These are phyloP conservation scores for Capillidium heterosporum DNA, from an alignment of 371 early-diverging fungal genomes.

Conservation along the genomic window DNA sequence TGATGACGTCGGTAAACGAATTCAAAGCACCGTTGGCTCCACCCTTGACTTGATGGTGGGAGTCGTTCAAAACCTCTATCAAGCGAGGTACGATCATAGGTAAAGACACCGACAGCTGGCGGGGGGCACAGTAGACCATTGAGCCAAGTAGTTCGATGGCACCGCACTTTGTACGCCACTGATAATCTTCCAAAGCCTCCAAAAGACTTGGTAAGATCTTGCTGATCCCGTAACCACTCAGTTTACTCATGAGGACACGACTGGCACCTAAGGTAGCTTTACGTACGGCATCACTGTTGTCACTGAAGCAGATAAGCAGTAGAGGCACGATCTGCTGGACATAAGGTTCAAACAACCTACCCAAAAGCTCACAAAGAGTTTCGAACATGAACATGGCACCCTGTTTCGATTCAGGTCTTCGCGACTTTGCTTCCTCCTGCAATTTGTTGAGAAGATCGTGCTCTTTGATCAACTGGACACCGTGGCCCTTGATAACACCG, in stretches of 20 bases:
- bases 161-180: constrained; percentile 93
- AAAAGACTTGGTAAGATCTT: constrained; percentile 80
- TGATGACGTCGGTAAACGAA: constrained; percentile 83
- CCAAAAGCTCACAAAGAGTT: constrained; percentile 62
- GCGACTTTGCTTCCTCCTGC: constrained; percentile 68
- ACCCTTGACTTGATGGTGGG: constrained; percentile 80
- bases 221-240: constrained; percentile 92
- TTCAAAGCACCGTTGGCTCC: constrained; percentile 75
- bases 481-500: constrained; percentile 86
- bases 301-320: constrained; percentile 76
- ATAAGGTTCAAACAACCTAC: constrained; percentile 94
- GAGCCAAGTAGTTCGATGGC: constrained; percentile 86
- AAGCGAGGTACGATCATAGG: constrained; percentile 86
- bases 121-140: constrained; percentile 94
- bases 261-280: constrained; percentile 81
- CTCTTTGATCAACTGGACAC: constrained; percentile 70
- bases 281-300: constrained; percentile 68
- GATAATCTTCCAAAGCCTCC: constrained; percentile 66
- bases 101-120: constrained; percentile 74
- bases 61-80: constrained; percentile 77
- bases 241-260: constrained; percentile 88
- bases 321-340: constrained; percentile 81
- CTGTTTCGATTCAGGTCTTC: constrained; percentile 52
- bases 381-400: constrained; percentile 91
- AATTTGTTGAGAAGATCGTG: constrained; percentile 60